Base-by-base conservation (phyloP, 1,284 basidiomycete species). In the Takashimella koratensis region DNA sequence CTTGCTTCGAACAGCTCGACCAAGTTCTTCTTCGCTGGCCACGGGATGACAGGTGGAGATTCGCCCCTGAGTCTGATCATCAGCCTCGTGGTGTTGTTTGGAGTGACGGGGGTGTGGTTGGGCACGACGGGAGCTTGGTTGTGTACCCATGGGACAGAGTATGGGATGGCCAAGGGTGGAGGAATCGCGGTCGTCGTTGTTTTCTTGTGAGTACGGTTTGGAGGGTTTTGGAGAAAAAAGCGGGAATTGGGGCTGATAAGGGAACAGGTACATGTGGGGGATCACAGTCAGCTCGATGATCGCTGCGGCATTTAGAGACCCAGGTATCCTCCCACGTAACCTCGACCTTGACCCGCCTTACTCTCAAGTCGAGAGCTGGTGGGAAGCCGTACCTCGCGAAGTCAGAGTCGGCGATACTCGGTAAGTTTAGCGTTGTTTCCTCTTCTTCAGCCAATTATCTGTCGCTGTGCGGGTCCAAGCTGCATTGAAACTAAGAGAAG, bases 121-220 rank as follows among this genome's bases (percentile, higher is more conserved):
- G 87, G 84, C 4, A 88, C 86, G 21, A 92, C 90, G 3, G 86
- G 86, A 55, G 85, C 86, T 20, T 92, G 87, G 84, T 86, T 90
- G 82, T 94, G 91, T 89, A 73, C 76, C 26, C 80, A 90, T 65
- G 79, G 84, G 60, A 84, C 84, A 57, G 85, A 83, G 3, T 87
- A 86, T n/a, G 83, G 90, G 12, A 83, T 88, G 3, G 79, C 78
- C n/a, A 77, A 86, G 23, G 85, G 85, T 40, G 85, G 83, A 19
- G 95, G 95, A 66, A 80, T 92, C 74, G 83, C 84, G 20, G 77
- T 88, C 53, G 75, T 92, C 55, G 84, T 88, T 21, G 76, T 94
- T 12, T 78, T 78, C 53, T 64, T 71, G 64, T 76, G 63, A 66
- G 88, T 87, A 16, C 30, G 16, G 30, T 8, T 16, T 36, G 10